Base-by-base conservation (phyloP, 2,329 filamentous ascomycete species). In the Davidsoniella virescens region DNA sequence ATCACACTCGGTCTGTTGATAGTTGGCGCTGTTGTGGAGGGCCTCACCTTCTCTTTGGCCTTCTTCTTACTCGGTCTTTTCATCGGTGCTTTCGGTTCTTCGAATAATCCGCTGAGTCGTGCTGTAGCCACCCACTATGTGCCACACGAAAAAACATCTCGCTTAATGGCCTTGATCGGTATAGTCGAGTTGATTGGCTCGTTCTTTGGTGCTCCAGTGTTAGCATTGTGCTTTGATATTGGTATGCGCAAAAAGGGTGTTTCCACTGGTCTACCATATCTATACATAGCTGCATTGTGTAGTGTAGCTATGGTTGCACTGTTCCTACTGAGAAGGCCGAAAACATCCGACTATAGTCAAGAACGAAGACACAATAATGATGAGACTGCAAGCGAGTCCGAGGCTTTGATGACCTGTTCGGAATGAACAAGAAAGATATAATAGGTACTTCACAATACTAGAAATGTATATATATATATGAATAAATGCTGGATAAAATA, bases 81-180 rank as follows among this genome's bases (percentile, higher is more conserved):
- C 41, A 56, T 69, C 43, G 55, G 58, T 9, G 64, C 63, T 0
- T 61, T 68, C 51, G 66, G 67, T n/a, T 60, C 62, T 0, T 65
- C 64, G 0, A 61, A 62, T 17, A 63, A 58, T 33, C 65, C 67
- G 1, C 59, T 69, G 9, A 62, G 62, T 1, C 59, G 67, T 29
- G 65, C 67, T n/a, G 64, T 66, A 1, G 56, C 67, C 6, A 65
- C 66, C 0, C 63, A 64, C 47, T 66, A 64, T 48, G 64, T 68
- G 16, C 55, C 59, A 9, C 55, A 62, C 6, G 57, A 63, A 44
- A 62, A 62, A 25, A 68, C 64, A 1, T 67, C 67, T 29, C 60
- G 65, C 20, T 54, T 69, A 2, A 68, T 68, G 53, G 66, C 66
- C 1, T 56, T 69, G 51, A 62, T 66, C 36, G 61, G 63, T 51